Evolutionary conservation across 345 rosid species (phyloP).

Genomic region (Lepidium didymum): DNA sequence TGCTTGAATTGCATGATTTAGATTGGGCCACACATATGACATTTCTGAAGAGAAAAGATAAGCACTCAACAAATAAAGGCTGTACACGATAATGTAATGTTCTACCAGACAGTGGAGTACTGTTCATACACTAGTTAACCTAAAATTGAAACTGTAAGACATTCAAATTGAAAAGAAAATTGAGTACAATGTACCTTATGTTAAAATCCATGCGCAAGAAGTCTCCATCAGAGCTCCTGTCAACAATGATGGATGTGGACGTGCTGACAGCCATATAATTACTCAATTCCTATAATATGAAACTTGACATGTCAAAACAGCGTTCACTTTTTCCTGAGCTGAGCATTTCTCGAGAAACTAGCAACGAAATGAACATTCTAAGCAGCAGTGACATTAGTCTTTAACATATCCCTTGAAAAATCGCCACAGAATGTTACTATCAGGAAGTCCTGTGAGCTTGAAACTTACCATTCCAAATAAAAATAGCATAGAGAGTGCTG

Average conservation of each 20-base stretch:
- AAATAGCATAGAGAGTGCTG: conserved; percentile 81
- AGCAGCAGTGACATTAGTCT: neutral
- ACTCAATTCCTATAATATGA: conserved; percentile 63
- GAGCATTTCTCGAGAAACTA: neutral
- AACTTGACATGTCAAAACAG: neutral
- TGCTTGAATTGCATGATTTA: neutral
- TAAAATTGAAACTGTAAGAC: neutral
- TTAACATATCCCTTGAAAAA: neutral
- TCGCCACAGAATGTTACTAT: neutral
- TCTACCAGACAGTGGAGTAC: neutral
- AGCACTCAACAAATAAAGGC: neutral
- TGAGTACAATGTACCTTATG: conserved; percentile 49
- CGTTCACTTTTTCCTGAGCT: neutral
- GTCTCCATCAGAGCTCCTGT: conserved; percentile 89
- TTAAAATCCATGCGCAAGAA: conserved; percentile 89
- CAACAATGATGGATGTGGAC: conserved; percentile 78
- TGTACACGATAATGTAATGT: neutral
- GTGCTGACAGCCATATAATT: conserved; percentile 72
- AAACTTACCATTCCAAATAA: conserved; percentile 93
- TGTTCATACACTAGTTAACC: neutral
- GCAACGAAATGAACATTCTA: neutral
- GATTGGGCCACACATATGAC: neutral
- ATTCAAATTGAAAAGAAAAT: neutral
- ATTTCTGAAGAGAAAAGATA: neutral
- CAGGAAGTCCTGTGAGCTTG: conserved; percentile 5